A percentile compares a stretch with the other conserved stretches of the same genome.
phyloP scores from a whole-genome alignment of 2,329 filamentous ascomycete species.

The Dryadomyces quercivorus region DNA sequence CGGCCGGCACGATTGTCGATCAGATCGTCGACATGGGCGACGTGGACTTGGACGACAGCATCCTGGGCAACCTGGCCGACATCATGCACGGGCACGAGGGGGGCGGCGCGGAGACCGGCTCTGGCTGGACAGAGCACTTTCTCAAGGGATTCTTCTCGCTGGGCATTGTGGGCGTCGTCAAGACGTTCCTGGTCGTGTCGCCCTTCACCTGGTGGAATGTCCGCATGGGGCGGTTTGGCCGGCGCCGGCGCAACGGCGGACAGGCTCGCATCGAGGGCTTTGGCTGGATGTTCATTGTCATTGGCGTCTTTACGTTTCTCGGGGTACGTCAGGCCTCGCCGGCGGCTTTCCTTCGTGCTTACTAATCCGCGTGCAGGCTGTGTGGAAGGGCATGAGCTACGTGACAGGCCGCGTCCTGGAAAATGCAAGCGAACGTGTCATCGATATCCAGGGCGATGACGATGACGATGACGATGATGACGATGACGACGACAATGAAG shows the following conservation, averaged over 20 bases:
- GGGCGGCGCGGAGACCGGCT: conserved; percentile 29
- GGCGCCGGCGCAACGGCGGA: conserved; percentile 47
- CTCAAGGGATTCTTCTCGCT: conserved; percentile 82
- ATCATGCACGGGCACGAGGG: conserved; percentile 5
- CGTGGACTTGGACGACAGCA: conserved; percentile 22
- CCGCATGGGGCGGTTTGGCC: conserved; percentile 44
- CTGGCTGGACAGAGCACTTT: conserved; percentile 69
- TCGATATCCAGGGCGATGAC: conserved; percentile 61
- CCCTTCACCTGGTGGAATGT: conserved; percentile 71
- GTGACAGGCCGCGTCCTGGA: conserved; percentile 64
- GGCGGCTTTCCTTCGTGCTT: background rate
- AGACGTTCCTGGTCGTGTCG: conserved; percentile 61
- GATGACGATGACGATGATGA: conserved; percentile 48
- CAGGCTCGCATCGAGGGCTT: conserved; percentile 68
- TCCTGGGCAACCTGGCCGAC: conserved; percentile 1
- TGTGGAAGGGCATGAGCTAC: conserved; percentile 70
- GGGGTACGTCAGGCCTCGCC: conserved; percentile 41
- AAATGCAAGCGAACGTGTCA: conserved; percentile 64
- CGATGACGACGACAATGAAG: conserved; percentile 27
- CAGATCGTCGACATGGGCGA: conserved; percentile 31
- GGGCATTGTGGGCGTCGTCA: conserved; percentile 74
- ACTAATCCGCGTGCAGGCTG: conserved; percentile 36
- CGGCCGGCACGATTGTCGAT: conserved; percentile 47
- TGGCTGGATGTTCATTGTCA: conserved; percentile 64
- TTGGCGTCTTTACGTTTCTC: conserved; percentile 72